Base-by-base conservation (phyloP, 176 grass and related monocot species). In the Bolboschoenus planiculmis region DNA sequence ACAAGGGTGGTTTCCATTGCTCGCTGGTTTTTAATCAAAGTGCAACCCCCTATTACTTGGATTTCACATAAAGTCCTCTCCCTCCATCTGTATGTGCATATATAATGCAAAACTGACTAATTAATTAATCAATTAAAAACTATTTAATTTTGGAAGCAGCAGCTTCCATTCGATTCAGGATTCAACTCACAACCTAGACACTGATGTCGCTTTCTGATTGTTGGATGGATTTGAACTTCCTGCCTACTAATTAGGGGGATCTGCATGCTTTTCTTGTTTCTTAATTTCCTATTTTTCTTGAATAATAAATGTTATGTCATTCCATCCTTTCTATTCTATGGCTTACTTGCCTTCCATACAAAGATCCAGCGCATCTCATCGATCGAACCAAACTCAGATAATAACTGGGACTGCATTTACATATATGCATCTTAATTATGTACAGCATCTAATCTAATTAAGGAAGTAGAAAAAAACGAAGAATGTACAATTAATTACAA, bases 21-120 rank as follows among this genome's bases (percentile, higher is more conserved):
- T 53, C 50, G 18, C 50, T 53, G 18, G 50, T 53, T 53, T 16
- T 16, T 53, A 40, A 40, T 40, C 74, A 55, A 42, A 84, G 56
- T 59, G 42, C 40, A 33, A 66, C 34, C 50, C 20, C 46, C 30
- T 20, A 81, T 89, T 83, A 82, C 90, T 89, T 92, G 66, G 44
- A 79, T 87, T 53, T 85, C 68, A 92, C 85, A 92, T 70, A 92
- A 92, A 92, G 87, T 84, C 63, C 63, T 21, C 20, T 31, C 23
- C 20, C 23, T 83, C 39, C 5, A 31, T 67, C 36, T 48, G 13
- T 34, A 0, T 51, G 10, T 2, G 2, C 48, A 6, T 36, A 14
- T 81, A 60, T 60, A 34, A 81, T 47, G 62, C 62, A 65, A 56
- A 56, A 7, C 21, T 56, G n/a, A 61, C 50, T 53, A 53, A 53